phyloP scores from a whole-genome alignment of 306 rosid genomes.

The Vigna mungo region DNA sequence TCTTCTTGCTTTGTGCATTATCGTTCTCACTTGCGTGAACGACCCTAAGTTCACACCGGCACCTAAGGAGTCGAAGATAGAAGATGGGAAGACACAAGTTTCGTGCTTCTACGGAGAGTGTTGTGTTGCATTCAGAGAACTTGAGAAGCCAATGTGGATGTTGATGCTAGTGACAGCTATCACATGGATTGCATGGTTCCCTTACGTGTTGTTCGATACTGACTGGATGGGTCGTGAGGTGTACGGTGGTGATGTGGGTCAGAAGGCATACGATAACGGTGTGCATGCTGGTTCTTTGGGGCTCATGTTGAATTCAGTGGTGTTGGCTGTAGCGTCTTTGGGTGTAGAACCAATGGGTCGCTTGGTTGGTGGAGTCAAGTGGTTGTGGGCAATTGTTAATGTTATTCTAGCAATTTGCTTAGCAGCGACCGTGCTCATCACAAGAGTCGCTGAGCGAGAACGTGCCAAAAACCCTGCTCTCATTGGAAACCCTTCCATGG shows the following conservation, averaged over 20 bases:
- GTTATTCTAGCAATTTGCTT: constrained; percentile 56
- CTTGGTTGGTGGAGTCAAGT: constrained; percentile 63
- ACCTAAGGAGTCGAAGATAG: accelerated
- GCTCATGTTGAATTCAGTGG: constrained; percentile 66
- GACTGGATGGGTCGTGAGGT: constrained; percentile 95
- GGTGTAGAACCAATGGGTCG: constrained; percentile 54
- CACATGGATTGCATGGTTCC: constrained; percentile 86
- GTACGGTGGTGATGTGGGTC: constrained; percentile 64
- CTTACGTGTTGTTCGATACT: constrained; percentile 69
- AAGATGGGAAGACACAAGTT: not conserved
- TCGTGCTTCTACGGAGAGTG: constrained; percentile 39
- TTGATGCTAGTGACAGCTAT: constrained; percentile 63
- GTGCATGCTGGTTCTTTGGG: constrained; percentile 66
- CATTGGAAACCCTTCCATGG: not conserved
- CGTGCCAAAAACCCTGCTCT: not conserved
- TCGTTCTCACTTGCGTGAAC: constrained; percentile 46
- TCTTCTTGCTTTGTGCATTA: not conserved
- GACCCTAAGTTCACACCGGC: constrained; percentile 7
- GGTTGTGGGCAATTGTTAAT: constrained; percentile 72
- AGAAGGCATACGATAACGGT: constrained; percentile 52
- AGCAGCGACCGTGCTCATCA: constrained; percentile 52
- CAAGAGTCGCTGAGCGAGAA: constrained; percentile 55
- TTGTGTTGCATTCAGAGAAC: constrained; percentile 40
- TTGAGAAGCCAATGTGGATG: constrained; percentile 70
- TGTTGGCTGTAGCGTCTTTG: constrained; percentile 57